Base-by-base conservation (phyloP, 768 basidiomycete species). In the Strobilomyces echinocephalus region DNA sequence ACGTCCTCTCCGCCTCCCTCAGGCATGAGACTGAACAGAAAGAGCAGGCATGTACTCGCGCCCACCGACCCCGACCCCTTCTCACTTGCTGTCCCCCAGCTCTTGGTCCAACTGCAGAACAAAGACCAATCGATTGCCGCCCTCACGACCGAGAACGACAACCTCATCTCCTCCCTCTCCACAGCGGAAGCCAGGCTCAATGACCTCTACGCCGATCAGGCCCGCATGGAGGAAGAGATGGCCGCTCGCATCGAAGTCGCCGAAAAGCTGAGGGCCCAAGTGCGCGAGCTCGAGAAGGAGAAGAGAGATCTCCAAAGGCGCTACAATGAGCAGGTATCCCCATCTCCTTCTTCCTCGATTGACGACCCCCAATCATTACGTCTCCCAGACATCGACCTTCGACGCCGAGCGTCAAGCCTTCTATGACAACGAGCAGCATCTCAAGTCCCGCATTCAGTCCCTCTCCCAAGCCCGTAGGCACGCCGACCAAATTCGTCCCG, bases 401-500 rank as follows among this genome's bases (percentile, higher is more conserved):
- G 93, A 95, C 64, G 88, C 90, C 8, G 93, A 95, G 70, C 86
- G 93, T 33, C 91, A 94, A 67, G 80, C 91, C 15, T 89, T 93
- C 69, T 92, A 92, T 64, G 92, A 95, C 70, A 92, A 91, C 63
- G 92, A 95, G 63, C 88, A 94, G 66, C 91, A 93, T 69, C 84
- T 94, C 59, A 93, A 92, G 71, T 88, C 88, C 42, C 88, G 91
- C 55, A 92, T 95, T 48, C 85, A 88, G 64, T 88, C 87, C 8
- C 80, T 93, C 36, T 75, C 80, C 8, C 82, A 89, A 57, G 76
- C 80, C 41, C 81, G 84, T 54, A 87, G 79, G 65, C 79, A 81
- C 48, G 68, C 71, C 9, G 77, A 80, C 52, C 64, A 62, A 8
- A 60, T 69, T 16, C 60, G 72, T 39, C 58, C 73, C 33, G 59